Evolutionary conservation across 2,329 filamentous ascomycete species (phyloP).

Genomic region (Trichoderma atrobrunneum): DNA sequence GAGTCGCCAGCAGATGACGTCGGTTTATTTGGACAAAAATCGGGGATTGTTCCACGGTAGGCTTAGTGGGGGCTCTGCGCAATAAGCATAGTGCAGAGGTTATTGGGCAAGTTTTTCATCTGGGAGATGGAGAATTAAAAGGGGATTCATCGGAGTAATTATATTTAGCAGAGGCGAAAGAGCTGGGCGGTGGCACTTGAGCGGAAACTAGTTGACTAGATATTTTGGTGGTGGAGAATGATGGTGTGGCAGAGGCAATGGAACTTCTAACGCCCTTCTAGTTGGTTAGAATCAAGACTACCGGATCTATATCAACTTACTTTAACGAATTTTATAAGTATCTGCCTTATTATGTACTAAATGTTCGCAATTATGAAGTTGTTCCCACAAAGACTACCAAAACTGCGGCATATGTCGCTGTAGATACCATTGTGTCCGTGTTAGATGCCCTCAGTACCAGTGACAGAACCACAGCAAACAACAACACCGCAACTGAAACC

Average conservation of each 20-base stretch:
- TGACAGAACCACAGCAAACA: not conserved
- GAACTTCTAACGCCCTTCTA: not conserved
- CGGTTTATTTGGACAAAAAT: not conserved
- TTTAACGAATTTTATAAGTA: too few relatives aligned
- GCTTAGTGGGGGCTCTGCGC: not conserved
- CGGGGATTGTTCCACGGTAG: not conserved
- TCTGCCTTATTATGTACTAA: too few relatives aligned
- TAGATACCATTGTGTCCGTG: not conserved
- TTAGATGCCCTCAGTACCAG: not conserved
- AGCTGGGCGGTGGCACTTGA: not conserved
- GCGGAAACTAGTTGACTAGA: not conserved
- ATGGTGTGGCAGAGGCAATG: not conserved
- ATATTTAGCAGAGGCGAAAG: not conserved
- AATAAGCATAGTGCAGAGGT: conserved; percentile 9
- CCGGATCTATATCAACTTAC: too few relatives aligned
- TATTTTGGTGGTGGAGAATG: not conserved
- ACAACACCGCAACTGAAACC: not conserved
- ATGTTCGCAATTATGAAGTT: not conserved
- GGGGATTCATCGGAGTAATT: conserved; percentile 8
- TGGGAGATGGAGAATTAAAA: not conserved
- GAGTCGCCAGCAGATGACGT: conserved; percentile 8
- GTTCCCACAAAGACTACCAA: not conserved
- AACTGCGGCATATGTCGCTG: not conserved
- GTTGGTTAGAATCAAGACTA: not conserved
- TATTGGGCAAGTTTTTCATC: not conserved